Base-by-base conservation (phyloP, 352 stramenopile species). In the Globisporangium ultimum region DNA sequence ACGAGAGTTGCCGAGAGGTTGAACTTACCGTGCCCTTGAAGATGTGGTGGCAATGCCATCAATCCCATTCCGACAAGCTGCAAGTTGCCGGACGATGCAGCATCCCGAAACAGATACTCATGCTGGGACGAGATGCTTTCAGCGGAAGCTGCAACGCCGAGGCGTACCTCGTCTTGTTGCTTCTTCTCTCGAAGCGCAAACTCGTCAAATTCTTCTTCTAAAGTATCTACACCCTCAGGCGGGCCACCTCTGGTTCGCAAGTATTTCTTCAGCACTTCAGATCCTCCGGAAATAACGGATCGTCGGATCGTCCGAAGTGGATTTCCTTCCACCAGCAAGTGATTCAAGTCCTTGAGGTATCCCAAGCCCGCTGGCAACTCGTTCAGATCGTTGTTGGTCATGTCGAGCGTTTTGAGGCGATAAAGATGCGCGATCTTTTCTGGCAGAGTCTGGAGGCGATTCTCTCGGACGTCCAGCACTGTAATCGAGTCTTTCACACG, bases 301-400 rank as follows among this genome's bases (percentile, higher is more conserved):
- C 79, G 79, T 38, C 84, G 78, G 64, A 94, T 91, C 8, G 82
- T 83, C 11, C 83, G 80, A 34, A 94, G 58, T 0, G 82, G 84
- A 32, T 94, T 94, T 0, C 84, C 84, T 51, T 92, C 82, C 24
- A 91, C 78, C 36, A 88, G 55, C 12, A 94, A 66, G 52, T 90
- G 79, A 38, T 91, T 71, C 5, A 94, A 68, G 47, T 89, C 72
- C 60, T 89, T 89, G 13, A 92, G 54, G 32, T 92, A 94, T 6
- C 84, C 84, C 18, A 94, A 59, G 3, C 69, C 82, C 1, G 83
- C 70, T 15, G 84, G 82, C 14, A 95, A 64, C 56, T 92, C 80
- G 20, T 76, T 66, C 41, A 95, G 58, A 42, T 91, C 82, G 49
- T 95, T 95, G 60, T 95, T 95, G n/a, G 70, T 84, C 40, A 93